Percentiles rank a stretch among this genome's conserved stretches.
These are phyloP conservation scores for Fusarium sp. DNA, from an alignment of 2,329 filamentous ascomycete genomes.

Conservation along the genomic window DNA sequence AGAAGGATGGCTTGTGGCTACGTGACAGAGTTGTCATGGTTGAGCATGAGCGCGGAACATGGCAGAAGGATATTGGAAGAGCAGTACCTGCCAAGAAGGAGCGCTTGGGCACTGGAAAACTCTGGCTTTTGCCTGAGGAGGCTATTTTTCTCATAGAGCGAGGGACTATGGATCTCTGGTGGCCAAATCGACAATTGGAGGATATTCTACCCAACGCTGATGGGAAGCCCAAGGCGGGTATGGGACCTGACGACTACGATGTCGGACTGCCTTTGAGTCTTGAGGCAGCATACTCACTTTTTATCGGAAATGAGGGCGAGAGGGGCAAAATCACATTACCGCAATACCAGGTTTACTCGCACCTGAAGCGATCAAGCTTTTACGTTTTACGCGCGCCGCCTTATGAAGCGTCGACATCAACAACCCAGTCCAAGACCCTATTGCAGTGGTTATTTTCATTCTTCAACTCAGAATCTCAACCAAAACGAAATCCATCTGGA, in stretches of 20 bases:
- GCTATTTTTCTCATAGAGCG: conserved; percentile 90
- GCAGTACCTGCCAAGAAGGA: conserved; percentile 68
- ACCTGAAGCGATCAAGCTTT: conserved; percentile 86
- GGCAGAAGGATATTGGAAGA: conserved; percentile 81
- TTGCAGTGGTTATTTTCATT: conserved; percentile 68
- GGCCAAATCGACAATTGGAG: conserved; percentile 71
- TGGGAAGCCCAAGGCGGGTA: conserved; percentile 35
- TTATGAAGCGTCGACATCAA: conserved; percentile 31
- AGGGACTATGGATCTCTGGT: conserved; percentile 88
- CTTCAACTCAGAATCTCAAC: conserved; percentile 49
- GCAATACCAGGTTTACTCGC: conserved; percentile 88
- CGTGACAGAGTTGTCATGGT: conserved; percentile 73
- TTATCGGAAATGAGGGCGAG: conserved; percentile 78
- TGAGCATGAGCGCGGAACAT: conserved; percentile 77
- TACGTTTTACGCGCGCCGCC: conserved; percentile 77
- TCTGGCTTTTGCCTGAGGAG: conserved; percentile 93
- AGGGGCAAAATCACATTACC: conserved; percentile 75
- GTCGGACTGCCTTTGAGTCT: conserved; percentile 86
- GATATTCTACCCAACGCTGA: conserved; percentile 59
- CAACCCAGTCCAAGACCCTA: conserved; percentile 49
- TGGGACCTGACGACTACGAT: conserved; percentile 61
- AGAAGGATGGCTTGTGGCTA: conserved; percentile 50
- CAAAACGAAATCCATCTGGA: conserved; percentile 57
- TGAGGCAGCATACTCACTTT: conserved; percentile 88
- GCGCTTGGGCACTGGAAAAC: conserved; percentile 66